A percentile compares a stretch with the other conserved stretches of the same genome.
These are phyloP conservation scores for Phytopythium mirpurense DNA, from an alignment of 352 stramenopile genomes.

Conservation along the genomic window DNA sequence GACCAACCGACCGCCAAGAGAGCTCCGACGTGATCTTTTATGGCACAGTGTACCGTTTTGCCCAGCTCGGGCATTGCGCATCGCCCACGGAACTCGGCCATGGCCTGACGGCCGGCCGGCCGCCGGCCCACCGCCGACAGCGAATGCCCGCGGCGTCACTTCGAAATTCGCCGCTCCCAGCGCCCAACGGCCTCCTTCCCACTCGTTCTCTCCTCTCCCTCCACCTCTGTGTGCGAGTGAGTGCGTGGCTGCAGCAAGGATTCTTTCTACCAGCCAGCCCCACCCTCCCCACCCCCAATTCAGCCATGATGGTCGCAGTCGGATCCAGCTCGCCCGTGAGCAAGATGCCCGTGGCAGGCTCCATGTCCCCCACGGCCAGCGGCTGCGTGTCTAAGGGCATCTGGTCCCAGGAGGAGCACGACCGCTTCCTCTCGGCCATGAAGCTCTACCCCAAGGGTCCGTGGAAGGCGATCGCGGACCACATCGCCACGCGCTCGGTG, in stretches of 20 bases:
- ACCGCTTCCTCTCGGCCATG: slow-evolving; percentile 65
- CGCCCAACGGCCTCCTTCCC: background rate
- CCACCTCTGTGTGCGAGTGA: background rate
- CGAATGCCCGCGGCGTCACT: slow-evolving; percentile 18
- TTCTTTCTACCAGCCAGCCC: background rate
- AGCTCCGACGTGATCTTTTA: slow-evolving; percentile 9
- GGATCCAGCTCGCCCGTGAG: slow-evolving; percentile 19
- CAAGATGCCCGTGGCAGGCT: slow-evolving; percentile 12
- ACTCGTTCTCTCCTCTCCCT: background rate
- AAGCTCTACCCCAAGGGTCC: slow-evolving; percentile 63
- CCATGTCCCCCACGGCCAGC: slow-evolving; percentile 21
- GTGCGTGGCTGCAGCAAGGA: background rate
- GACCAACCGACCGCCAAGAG: slow-evolving; percentile 20
- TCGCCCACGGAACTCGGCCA: slow-evolving; percentile 2
- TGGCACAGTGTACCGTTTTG: slow-evolving; percentile 17
- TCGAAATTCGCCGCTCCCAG: slow-evolving; percentile 18
- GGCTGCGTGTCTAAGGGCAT: slow-evolving; percentile 29
- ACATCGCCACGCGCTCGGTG: slow-evolving; percentile 65
- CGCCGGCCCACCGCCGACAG: slow-evolving; percentile 1
- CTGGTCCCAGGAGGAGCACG: slow-evolving; percentile 66
- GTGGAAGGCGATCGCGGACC: slow-evolving; percentile 68
- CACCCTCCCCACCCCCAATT: no score
- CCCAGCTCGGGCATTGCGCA: slow-evolving; percentile 3
- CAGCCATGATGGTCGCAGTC: slow-evolving; percentile 21
- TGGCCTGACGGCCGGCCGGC: background rate